phyloP scores from a whole-genome alignment of 441 rosid genomes.

The Pelargonium citronellum region DNA sequence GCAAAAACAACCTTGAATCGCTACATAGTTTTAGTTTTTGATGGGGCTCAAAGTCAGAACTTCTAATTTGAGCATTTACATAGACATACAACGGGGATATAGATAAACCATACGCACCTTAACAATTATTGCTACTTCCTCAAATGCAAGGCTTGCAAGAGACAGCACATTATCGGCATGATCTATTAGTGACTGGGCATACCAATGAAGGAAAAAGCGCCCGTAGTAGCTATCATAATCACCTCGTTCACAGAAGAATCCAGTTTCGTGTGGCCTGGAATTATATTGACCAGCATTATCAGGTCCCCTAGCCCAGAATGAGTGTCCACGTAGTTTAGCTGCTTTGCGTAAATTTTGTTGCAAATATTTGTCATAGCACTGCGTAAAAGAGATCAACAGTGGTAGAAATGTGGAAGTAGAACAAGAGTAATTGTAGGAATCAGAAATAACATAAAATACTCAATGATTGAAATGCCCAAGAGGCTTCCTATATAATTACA shows the following conservation, averaged over 20 bases:
- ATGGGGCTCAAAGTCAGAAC: background rate
- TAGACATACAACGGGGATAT: background rate
- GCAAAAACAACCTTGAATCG: slow-evolving; percentile 11
- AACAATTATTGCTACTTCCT: slow-evolving; percentile 53
- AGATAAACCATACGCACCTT: slow-evolving; percentile 39
- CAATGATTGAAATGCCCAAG: background rate
- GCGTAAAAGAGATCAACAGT: slow-evolving; percentile 24
- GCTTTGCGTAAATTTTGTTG: slow-evolving; percentile 51
- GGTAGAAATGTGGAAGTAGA: slow-evolving; percentile 13
- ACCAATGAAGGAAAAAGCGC: slow-evolving; percentile 71
- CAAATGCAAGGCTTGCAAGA: slow-evolving; percentile 61
- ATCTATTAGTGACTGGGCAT: slow-evolving; percentile 45
- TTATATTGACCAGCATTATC: slow-evolving; percentile 65
- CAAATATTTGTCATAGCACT: slow-evolving; percentile 69
- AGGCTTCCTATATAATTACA: background rate
- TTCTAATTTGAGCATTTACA: background rate
- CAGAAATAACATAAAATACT: background rate
- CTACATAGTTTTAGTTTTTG: slow-evolving; percentile 14
- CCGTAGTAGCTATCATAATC: slow-evolving; percentile 77
- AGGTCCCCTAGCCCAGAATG: slow-evolving; percentile 66
- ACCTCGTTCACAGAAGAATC: slow-evolving; percentile 64
- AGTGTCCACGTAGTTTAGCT: slow-evolving; percentile 54
- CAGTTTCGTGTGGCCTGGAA: slow-evolving; percentile 64
- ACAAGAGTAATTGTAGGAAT: background rate
- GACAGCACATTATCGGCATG: slow-evolving; percentile 64